Evolutionary conservation across 352 stramenopile genomes (phyloP).

Genomic region (Peronospora destructor): DNA sequence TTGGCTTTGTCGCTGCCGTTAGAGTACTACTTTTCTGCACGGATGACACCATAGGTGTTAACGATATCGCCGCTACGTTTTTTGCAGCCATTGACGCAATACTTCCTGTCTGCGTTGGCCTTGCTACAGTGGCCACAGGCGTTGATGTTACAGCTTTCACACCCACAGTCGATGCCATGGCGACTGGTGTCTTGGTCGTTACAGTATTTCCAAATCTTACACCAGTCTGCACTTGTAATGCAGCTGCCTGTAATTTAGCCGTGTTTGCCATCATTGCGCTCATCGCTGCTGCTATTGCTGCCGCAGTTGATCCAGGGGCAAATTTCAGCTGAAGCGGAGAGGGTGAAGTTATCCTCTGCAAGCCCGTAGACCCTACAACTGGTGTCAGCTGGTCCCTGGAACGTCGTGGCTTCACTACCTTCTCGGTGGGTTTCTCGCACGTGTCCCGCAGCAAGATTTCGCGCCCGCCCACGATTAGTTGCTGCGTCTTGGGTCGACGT

Average conservation of each 20-base stretch:
- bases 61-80: background rate
- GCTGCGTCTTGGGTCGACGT: constrained; percentile 42
- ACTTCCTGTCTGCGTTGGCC: background rate
- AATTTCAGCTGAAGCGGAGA: constrained; percentile 25
- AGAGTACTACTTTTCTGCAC: background rate
- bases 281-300: constrained; percentile 24
- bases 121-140: background rate
- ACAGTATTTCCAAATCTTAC: background rate
- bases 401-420: constrained; percentile 43
- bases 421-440: constrained; percentile 53
- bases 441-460: constrained; percentile 48
- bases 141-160: constrained; percentile 2
- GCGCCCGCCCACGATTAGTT: constrained; percentile 37
- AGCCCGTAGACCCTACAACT: background rate
- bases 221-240: constrained; percentile 4
- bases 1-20: background rate
- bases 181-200: constrained; percentile 1
- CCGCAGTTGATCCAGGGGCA: constrained; percentile 17
- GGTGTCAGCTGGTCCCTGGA: constrained; percentile 20
- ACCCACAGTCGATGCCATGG: background rate
- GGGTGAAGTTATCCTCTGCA: constrained; percentile 16
- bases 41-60: background rate
- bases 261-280: constrained; percentile 27
- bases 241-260: constrained; percentile 14
- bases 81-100: background rate